Evolutionary conservation across 2,329 filamentous ascomycete species (phyloP), one percentile per base, ranked within the genome.

Genomic region (Cadophora sp.): DNA sequence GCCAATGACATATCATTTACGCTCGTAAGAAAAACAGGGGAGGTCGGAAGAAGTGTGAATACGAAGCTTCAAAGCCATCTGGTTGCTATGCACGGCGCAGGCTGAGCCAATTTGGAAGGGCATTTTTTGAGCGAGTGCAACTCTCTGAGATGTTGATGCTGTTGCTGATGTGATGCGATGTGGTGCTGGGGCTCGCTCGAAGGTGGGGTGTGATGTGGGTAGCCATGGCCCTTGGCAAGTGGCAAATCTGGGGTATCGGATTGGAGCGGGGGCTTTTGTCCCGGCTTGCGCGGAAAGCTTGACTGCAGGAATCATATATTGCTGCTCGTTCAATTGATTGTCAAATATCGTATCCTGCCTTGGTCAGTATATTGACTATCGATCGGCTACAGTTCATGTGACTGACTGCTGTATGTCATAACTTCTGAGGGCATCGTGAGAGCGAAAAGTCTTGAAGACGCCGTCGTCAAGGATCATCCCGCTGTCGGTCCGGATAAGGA

Each of bases 1-100:
- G 55, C 55, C 55, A 58, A 58, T 58, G 22, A 24, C 55, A 37
- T 24, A 11, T 24, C 22, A 22, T 34, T 19, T 31, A 58, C 14
- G 29, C 55, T 58, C 55, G 55, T 58, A 37, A 58, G 27, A 58
- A 24, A 31, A 58, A 58, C 55, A 58, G 55, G 55, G 55, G 55
- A 58, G 55, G 55, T 58, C 31, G 55, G 55, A 37, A 58, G 37
- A 58, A 37, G 29, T 22, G 14, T 56, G 53, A 58, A 58, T 37
- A 58, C 55, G 55, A 56, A 56, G 50, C 14, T 24, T 27, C 40
- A 6, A 43, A 43, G 40, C 40, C 12, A 43, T 43, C 40, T 43
- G 40, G 40, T 2, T 16, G 19, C 16, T 16, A 43, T 43, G 14
- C 43, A 48, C 19, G 19, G 43, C 43, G 50, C 26, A 29, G 5